Percentiles rank a stretch among this genome's conserved stretches.
Evolutionary conservation across 148 eudicot genomes (phyloP).

Genomic region (Pharnaceum exiguum): DNA sequence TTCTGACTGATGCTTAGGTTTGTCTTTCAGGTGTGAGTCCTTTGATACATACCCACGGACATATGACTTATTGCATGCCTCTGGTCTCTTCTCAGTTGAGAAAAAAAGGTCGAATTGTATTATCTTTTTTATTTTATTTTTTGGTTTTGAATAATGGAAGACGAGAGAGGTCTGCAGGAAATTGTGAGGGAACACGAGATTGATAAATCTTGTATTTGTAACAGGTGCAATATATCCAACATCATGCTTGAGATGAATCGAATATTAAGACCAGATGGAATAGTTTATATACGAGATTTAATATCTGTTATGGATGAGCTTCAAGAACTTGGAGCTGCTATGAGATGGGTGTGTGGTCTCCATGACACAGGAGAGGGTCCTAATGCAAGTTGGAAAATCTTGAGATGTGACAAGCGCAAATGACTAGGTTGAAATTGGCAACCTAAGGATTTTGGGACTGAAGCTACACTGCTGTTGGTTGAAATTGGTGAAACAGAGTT

Average conservation of each 20-base stretch:
- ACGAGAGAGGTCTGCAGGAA: not conserved
- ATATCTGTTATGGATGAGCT: slow-evolving; percentile 42
- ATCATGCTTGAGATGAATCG: slow-evolving; percentile 80
- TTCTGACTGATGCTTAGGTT: slow-evolving; percentile 1
- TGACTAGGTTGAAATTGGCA: not conserved
- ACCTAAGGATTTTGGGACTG: too few species aligned
- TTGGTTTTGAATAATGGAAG: not conserved
- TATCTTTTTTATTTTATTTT: not conserved
- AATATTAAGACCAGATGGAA: slow-evolving; percentile 60
- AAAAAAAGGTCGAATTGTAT: slow-evolving; percentile 37
- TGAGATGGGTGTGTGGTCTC: slow-evolving; percentile 49
- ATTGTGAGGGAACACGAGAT: not conserved
- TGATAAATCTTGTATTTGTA: not conserved
- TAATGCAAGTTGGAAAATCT: slow-evolving; percentile 59
- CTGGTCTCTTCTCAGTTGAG: slow-evolving; percentile 58
- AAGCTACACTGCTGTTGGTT: too few species aligned
- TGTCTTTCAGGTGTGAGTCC: slow-evolving; percentile 64
- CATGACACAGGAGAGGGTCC: slow-evolving; percentile 68
- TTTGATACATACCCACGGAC: slow-evolving; percentile 79
- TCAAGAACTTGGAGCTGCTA: slow-evolving; percentile 44
- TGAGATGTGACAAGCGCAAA: slow-evolving; percentile 40
- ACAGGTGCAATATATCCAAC: slow-evolving; percentile 54
- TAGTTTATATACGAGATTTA: slow-evolving; percentile 52
- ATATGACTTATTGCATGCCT: slow-evolving; percentile 60
- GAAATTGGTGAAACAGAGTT: too few species aligned